Percentiles rank a stretch among this genome's conserved stretches.
Evolutionary conservation across 306 rosid species (phyloP).

Genomic region (Hippophae tibetana): DNA sequence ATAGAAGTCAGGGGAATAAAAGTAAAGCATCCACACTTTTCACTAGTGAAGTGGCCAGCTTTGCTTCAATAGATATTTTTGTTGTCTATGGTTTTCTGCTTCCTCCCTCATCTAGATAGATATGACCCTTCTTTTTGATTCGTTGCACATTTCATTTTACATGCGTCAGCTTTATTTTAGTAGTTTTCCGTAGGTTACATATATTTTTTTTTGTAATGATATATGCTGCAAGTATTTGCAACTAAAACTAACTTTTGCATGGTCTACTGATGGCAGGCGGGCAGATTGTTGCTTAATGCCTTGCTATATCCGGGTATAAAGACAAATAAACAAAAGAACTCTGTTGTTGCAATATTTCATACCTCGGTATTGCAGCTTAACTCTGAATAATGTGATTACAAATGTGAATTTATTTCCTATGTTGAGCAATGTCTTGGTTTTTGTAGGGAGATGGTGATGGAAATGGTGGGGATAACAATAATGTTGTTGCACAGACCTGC

Average conservation of each 20-base stretch:
- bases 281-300: conserved; percentile 86
- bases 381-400: background rate
- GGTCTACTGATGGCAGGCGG: conserved; percentile 52
- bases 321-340: conserved; percentile 80
- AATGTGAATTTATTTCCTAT: background rate
- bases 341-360: conserved; percentile 87
- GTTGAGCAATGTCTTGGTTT: conserved; percentile 3
- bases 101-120: background rate
- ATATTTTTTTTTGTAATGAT: background rate
- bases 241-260: conserved; percentile 20
- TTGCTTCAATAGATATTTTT: background rate
- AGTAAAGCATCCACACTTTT: too few species aligned
- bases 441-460: conserved; percentile 59
- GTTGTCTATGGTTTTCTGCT: background rate
- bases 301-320: conserved; percentile 87
- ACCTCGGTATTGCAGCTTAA: conserved; percentile 51
- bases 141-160: background rate
- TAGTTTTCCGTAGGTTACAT: too few species aligned
- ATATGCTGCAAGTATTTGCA: background rate
- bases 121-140: background rate
- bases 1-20: too few species aligned
- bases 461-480: conserved; percentile 32
- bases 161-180: background rate
- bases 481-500: conserved; percentile 71
- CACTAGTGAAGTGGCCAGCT: too few species aligned